Base-by-base conservation (phyloP, 768 basidiomycete species). In the Pseudohyphozyma bogoriensis region DNA sequence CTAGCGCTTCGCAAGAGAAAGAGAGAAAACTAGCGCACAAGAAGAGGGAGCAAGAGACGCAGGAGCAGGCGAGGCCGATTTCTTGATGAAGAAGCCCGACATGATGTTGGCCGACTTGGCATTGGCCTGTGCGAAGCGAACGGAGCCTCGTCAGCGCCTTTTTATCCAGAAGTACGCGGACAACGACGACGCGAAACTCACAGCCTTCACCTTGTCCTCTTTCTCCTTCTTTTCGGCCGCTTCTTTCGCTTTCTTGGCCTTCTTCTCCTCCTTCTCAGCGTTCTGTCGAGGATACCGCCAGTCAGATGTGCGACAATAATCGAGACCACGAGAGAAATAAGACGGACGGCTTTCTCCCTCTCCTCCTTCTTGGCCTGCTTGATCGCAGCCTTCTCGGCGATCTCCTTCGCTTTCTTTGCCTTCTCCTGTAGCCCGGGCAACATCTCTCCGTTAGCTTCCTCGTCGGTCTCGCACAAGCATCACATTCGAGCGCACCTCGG, bases 31-130 rank as follows among this genome's bases (percentile, higher is more conserved):
- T 20, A 33, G 47, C 40, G 36, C 18, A 9, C 31, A 7, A n/a
- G 31, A 13, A 31, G 26, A 40, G 42, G 31, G 8, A 12, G 52
- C 18, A 15, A n/a, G 10, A 2, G 71, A 70, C 20, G 73, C 51
- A 24, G 63, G 37, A 62, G 44, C 26, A n/a, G 70, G 63, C 18
- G 74, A 46, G n/a, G 72, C 56, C 66, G 81, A 82, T 12, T 80
- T 72, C 70, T 86, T 87, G 33, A 79, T 77, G 72, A 91, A 88
- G 76, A 89, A 91, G 70, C 75, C 85, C 1, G 81, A 79, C 82
- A 93, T 83, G 16, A 87, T 74, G 11, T 82, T 83, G 33, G 83
- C 80, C 6, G 87, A 86, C 73, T 82, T 88, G 56, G 81, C 79
- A 54, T 84, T 81, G 4, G 81, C 81, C 71, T 73, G 59, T 16